Evolutionary conservation across 257 asterid genomes (phyloP), one percentile per base, ranked within the genome.

Genomic region (Gynochthodes officinalis): DNA sequence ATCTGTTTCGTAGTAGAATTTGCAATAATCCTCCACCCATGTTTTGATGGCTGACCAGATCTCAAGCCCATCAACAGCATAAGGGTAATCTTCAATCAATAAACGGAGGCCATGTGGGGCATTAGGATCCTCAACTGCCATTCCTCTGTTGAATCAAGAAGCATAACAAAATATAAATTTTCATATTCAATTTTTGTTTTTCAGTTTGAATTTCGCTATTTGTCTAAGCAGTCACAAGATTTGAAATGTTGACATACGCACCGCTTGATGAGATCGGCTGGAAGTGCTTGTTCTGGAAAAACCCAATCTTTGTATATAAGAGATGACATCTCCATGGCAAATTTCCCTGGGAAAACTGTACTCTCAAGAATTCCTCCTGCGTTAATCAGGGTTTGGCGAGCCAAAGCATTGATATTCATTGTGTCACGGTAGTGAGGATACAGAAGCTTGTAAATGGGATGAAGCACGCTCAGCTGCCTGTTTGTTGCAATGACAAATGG

Each of bases 1-100:
- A 16, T 91, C 88, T 0, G 73, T 71, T 64, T 79, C 76, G 70
- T 91, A 91, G 87, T 88, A 87, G 64, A 86, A 48, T 72, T 66
- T 60, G 85, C 93, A 87, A 77, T 91, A 91, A 25, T 86, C 86
- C 28, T 72, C 46, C 2, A 86, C 96, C 97, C 97, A 91, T 61
- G 82, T 27, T 73, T 78, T 80, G 77, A 91, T 89, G 58, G 96
- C 89, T 68, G 87, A 66, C 97, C 97, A 91, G 16, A 89, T 86
- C 79, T 87, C 85, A 12, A 90, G 89, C 44, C 93, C 97, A 73
- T 90, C 97, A 43, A 90, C 91, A 33, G 96, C 97, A 57, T 76
- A 89, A 6, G 97, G 97, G 69, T 91, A 91, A 82, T 87, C 96
- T 75, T 82, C 85, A 9, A 91, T 82, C n/a, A 91, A 77, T 57